These are phyloP conservation scores for Malassezia sp. DNA, from an alignment of 1,284 basidiomycete genomes.

Conservation along the genomic window DNA sequence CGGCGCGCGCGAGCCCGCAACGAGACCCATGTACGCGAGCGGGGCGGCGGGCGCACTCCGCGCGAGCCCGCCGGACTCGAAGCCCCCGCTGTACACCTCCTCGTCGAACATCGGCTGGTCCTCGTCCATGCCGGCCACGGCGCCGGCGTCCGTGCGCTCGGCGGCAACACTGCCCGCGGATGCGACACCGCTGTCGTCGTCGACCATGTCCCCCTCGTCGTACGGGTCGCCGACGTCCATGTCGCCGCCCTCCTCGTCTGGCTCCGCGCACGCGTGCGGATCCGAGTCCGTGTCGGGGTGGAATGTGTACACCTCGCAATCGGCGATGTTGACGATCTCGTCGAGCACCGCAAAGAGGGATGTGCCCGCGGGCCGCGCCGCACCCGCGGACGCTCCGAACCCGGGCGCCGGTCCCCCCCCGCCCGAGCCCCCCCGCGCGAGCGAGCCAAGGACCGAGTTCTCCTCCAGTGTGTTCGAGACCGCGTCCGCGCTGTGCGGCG, in stretches of 20 bases:
- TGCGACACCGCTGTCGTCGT: constrained; percentile 20
- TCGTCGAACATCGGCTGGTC: constrained; percentile 43
- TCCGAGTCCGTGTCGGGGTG: constrained; percentile 87
- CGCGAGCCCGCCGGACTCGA: too few relatives aligned
- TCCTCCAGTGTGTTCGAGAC: constrained; percentile 37
- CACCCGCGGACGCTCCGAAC: background rate
- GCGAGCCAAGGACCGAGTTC: constrained; percentile 14
- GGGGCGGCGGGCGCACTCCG: too few relatives aligned
- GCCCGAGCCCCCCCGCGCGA: constrained; percentile 16
- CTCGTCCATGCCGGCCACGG: constrained; percentile 39
- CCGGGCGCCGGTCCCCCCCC: constrained; percentile 7
- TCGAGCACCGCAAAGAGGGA: constrained; percentile 75
- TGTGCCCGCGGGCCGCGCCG: constrained; percentile 53
- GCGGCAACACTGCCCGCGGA: too few relatives aligned
- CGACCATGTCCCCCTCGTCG: constrained; percentile 48
- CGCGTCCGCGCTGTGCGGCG: constrained; percentile 30
- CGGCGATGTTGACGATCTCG: constrained; percentile 74
- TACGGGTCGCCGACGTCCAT: constrained; percentile 46
- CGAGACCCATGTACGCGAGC: too few relatives aligned
- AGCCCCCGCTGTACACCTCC: constrained; percentile 32
- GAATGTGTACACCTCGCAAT: constrained; percentile 93
- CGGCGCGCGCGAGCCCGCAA: too few relatives aligned
- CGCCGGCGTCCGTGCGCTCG: constrained; percentile 26
- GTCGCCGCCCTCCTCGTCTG: constrained; percentile 52
- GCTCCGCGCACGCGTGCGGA: constrained; percentile 61